Evolutionary conservation across 768 basidiomycete genomes (phyloP), one percentile per base, ranked within the genome.

Genomic region (Lactifluus echinatus): DNA sequence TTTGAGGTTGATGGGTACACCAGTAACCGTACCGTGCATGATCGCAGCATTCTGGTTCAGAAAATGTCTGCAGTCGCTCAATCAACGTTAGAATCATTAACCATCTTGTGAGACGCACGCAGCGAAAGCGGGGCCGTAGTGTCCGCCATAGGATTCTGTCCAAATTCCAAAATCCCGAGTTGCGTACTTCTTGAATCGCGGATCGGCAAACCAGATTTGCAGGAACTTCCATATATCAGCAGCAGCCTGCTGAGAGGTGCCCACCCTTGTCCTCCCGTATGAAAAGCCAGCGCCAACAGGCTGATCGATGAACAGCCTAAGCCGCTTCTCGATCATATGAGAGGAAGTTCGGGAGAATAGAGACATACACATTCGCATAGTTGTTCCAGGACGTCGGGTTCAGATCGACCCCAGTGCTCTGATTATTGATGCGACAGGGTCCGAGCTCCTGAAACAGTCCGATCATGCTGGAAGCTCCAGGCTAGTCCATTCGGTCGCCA

Each of bases 361-460:
- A 47, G n/a, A 52, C 59, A 8, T 53, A 69, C 70, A 82, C 66
- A 60, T 83, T 82, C 0, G 76, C 74, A 46, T 77, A 68, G 64
- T 76, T 78, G 67, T 81, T 82, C 82, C 82, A 84, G 0, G 81
- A 79, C 63, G 69, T 76, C 1, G 79, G 77, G 63, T 84, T 84
- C 19, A 73, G 65, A 1, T 70, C 69, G 26, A 83, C 78, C 28
- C 71, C 67, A 2, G 69, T 72, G 33, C 92, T 91, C 1, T 83
- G 75, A 42, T 90, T 72, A 17, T 78, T 72, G 59, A 97, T 76
- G 29, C 71, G 72, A 71, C 95, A 97, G 0, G 95, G 93, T 0
- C 95, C 95, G 21, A 95, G 83, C 67, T 97, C 93, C 64, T 95
- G 91, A 15, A 98, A 75, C 23, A 96, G 79, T 10, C 94, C 94